These are phyloP conservation scores for Hypoxylon trugodes DNA, from an alignment of 495 filamentous ascomycete species.

Conservation along the genomic window DNA sequence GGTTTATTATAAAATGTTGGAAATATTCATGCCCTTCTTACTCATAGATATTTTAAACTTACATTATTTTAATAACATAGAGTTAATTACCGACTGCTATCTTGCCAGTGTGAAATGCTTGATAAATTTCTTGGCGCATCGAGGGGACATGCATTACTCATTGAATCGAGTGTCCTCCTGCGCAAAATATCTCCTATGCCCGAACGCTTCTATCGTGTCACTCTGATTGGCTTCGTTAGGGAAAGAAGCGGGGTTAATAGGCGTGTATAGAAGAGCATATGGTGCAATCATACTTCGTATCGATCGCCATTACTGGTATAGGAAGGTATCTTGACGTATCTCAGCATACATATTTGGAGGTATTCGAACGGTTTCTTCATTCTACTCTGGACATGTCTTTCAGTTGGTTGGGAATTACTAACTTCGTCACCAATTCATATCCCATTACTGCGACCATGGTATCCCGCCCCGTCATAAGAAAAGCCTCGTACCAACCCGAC, in stretches of 20 bases:
- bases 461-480: conserved; percentile 3
- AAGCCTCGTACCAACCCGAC: background rate
- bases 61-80: conserved; percentile 19
- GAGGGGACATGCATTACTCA: too few relatives aligned
- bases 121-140: too few relatives aligned
- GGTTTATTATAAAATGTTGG: background rate
- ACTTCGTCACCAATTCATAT: background rate
- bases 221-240: conserved; percentile 10
- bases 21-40: conserved; percentile 30
- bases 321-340: conserved; percentile 9
- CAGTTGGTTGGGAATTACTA: background rate
- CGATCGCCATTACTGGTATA: conserved; percentile 22
- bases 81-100: background rate
- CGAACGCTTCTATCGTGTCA: background rate
- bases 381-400: background rate
- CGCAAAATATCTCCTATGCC: conserved; percentile 31
- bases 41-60: conserved; percentile 4
- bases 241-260: conserved; percentile 23
- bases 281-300: conserved; percentile 21
- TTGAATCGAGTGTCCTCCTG: background rate
- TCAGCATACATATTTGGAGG: background rate
- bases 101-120: too few relatives aligned
- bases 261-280: conserved; percentile 9
- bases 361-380: background rate
- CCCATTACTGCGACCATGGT: conserved; percentile 15